These are phyloP conservation scores for Phlebopus sp. DNA, from an alignment of 1,284 basidiomycete species.

Conservation along the genomic window DNA sequence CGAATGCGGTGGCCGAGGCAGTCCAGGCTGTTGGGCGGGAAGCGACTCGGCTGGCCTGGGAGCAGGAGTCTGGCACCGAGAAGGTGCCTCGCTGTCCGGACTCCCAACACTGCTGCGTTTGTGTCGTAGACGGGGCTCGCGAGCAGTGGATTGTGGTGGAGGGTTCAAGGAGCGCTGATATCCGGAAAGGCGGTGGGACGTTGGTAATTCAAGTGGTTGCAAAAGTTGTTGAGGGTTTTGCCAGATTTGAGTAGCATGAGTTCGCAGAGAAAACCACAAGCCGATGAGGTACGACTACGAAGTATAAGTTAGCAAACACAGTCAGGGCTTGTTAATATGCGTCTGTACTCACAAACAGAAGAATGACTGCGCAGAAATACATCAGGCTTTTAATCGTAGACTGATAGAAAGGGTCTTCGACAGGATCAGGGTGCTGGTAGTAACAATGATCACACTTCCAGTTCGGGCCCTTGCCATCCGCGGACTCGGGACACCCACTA, in stretches of 20 bases:
- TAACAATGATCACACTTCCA: slow-evolving; percentile 94
- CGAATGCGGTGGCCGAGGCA: slow-evolving; percentile 20
- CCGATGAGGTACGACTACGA: slow-evolving; percentile 92
- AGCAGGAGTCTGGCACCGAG: slow-evolving; percentile 41
- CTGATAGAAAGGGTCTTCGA: slow-evolving; percentile 95
- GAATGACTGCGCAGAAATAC: slow-evolving; percentile 90
- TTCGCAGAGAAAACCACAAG: slow-evolving; percentile 97
- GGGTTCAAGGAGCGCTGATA: slow-evolving; percentile 47
- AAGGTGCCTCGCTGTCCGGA: slow-evolving; percentile 31
- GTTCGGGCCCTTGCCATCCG: slow-evolving; percentile 39
- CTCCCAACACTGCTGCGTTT: slow-evolving; percentile 45
- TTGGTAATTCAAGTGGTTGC: slow-evolving; percentile 61
- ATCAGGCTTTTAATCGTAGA: slow-evolving; percentile 90
- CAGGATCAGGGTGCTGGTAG: slow-evolving; percentile 93
- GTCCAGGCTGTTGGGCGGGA: slow-evolving; percentile 12
- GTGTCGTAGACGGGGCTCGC: slow-evolving; percentile 35
- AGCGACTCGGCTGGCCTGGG: slow-evolving; percentile 19
- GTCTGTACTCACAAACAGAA: slow-evolving; percentile 74
- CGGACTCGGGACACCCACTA: slow-evolving; percentile 74
- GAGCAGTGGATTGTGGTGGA: slow-evolving; percentile 23
- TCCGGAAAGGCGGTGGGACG: slow-evolving; percentile 61
- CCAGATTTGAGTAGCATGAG: slow-evolving; percentile 99
- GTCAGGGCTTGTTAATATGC: background rate
- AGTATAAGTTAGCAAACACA: slow-evolving; percentile 6
- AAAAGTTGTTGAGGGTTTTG: slow-evolving; percentile 91